A percentile compares a stretch with the other conserved stretches of the same genome.
Evolutionary conservation across 441 rosid genomes (phyloP).

Genomic region (Populus hybrid): DNA sequence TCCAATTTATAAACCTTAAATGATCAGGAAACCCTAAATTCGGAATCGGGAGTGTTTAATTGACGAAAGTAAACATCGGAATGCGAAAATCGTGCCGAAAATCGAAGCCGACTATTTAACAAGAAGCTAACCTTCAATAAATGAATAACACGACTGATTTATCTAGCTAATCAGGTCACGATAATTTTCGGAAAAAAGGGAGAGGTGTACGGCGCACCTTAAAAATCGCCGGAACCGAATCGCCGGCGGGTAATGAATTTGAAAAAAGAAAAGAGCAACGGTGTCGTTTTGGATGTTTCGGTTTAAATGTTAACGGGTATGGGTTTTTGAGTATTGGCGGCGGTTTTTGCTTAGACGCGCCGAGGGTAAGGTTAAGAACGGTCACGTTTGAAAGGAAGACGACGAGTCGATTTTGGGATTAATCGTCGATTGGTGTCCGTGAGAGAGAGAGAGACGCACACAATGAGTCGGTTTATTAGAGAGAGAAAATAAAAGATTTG

Average conservation of each 20-base stretch:
- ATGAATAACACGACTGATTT: constrained; percentile 7
- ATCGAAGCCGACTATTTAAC: constrained; percentile 17
- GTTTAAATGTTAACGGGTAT: constrained; percentile 12
- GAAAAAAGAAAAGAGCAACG: constrained; percentile 13
- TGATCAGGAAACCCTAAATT: background rate
- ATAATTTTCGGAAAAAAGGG: constrained; percentile 6
- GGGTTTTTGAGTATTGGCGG: constrained; percentile 17
- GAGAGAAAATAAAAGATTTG: background rate
- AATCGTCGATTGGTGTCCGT: constrained; percentile 52
- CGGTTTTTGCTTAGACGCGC: constrained; percentile 30
- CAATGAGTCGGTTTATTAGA: background rate
- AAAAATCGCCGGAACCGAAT: constrained; percentile 29
- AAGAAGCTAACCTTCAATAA: constrained; percentile 30
- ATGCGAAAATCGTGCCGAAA: constrained; percentile 17
- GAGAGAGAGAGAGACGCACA: background rate
- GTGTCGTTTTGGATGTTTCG: constrained; percentile 14
- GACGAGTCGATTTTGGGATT: constrained; percentile 43
- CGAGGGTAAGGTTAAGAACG: constrained; percentile 23
- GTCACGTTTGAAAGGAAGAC: constrained; percentile 32
- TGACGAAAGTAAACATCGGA: constrained; percentile 7
- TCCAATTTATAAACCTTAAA: constrained; percentile 16
- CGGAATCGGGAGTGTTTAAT: constrained; percentile 27
- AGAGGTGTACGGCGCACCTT: constrained; percentile 50
- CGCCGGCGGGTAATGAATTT: constrained; percentile 35
- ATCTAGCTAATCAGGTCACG: constrained; percentile 27